Evolutionary conservation across 116 monocot species (phyloP), one percentile per base, ranked within the genome.

Genomic region (Papilionanthe hybrid): DNA sequence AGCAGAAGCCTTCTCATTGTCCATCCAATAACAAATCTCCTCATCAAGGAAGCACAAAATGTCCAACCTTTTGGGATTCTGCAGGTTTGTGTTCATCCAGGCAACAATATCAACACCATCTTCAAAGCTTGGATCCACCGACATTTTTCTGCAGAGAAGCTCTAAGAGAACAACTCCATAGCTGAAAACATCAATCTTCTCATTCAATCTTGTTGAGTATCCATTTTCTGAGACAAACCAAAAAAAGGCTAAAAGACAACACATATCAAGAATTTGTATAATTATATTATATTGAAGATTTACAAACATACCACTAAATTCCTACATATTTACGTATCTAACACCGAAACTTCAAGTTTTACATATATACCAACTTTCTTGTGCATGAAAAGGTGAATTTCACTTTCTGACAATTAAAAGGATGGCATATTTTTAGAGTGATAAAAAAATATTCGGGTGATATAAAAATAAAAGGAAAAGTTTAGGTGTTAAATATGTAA

Each of bases 131-230:
- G 94, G 87, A 84, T 94, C 92, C 13, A 94, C 89, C 7, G 92
- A 75, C 83, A 88, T 63, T 81, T 87, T 94, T 45, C 92, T 86
- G 81, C 85, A 90, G 11, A 94, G 90, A 45, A 94, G 85, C 72
- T 94, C 94, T 37, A 94, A 81, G 12, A 92, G 56, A 75, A 94
- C 83, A 29, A 94, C 92, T 71, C 94, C 92, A 75, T 86, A 94
- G 85, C 94, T 89, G 78, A 90, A 94, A 23, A 92, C 83, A 68
- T 94, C 94, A 66, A 82, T 81, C 72, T 94, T 94, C 79, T 94
- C 94, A 37, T 29, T 89, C 72, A 94, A 27, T 75, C 78, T 85
- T 19, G 80, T 83, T 18, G 81, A 88, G 75, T 84, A 92, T 69
- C 90, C 94, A 85, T 86, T 81, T 77, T 92, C 92, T 94, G 82